Percentiles rank a stretch among this genome's conserved stretches.
These are phyloP conservation scores for Diaporthe caulivora DNA, from an alignment of 2,329 filamentous ascomycete species.

Conservation along the genomic window DNA sequence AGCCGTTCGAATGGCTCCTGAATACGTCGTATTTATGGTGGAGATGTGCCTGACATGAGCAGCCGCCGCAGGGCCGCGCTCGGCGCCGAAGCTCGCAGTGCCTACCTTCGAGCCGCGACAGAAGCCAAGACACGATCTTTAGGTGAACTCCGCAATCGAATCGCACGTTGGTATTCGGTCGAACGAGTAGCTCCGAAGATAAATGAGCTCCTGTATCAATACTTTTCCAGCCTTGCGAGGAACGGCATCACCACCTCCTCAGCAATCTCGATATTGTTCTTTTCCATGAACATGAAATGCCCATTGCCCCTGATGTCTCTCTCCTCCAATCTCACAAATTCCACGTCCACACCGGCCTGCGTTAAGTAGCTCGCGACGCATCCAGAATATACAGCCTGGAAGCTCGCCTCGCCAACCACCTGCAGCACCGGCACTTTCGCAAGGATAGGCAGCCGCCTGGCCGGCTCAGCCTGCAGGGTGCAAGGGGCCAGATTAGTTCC, in stretches of 20 bases:
- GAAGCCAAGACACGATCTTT: background rate
- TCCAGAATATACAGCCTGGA: conserved; percentile 59
- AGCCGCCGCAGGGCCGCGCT: background rate
- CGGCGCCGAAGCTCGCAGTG: background rate
- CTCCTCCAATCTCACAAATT: conserved; percentile 57
- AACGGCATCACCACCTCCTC: conserved; percentile 4
- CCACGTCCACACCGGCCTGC: conserved; percentile 56
- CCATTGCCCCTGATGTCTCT: conserved; percentile 58
- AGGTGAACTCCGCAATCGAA: too few relatives aligned
- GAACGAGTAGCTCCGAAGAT: background rate
- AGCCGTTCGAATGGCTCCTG: background rate
- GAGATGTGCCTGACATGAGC: background rate
- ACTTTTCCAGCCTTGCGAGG: background rate
- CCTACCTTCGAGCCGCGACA: background rate
- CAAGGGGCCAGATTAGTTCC: conserved; percentile 44
- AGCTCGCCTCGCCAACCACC: conserved; percentile 57
- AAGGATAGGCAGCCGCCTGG: conserved; percentile 53
- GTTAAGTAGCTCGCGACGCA: conserved; percentile 55
- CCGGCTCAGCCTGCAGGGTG: conserved; percentile 51
- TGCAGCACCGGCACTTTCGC: conserved; percentile 51
- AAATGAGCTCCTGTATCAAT: background rate
- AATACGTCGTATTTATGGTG: background rate
- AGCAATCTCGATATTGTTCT: conserved; percentile 57
- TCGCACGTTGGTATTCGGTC: background rate
- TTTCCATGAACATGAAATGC: conserved; percentile 63